These are phyloP conservation scores for Flueggea neowawraea DNA, from an alignment of 441 rosid genomes.

Conservation along the genomic window DNA sequence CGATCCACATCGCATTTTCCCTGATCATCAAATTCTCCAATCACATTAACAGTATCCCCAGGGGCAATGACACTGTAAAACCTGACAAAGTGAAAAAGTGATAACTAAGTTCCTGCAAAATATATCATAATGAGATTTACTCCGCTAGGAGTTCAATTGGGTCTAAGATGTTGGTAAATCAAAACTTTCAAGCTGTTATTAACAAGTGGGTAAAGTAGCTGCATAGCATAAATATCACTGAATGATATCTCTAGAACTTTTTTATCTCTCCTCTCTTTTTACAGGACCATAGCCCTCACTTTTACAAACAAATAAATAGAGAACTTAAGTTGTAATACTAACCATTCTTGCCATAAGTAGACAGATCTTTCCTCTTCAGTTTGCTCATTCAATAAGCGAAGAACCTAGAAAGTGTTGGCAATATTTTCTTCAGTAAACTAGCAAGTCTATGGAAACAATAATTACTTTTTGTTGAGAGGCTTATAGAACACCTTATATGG, in stretches of 20 bases:
- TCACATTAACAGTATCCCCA: constrained; percentile 92
- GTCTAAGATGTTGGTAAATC: too few species aligned
- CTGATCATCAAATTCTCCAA: constrained; percentile 78
- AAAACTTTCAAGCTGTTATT: too few species aligned
- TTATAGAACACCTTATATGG: constrained; percentile 67
- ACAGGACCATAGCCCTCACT: too few species aligned
- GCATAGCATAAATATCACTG: too few species aligned
- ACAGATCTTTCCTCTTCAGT: constrained; percentile 82
- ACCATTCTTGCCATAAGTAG: constrained; percentile 91
- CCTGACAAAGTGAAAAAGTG: constrained; percentile 41
- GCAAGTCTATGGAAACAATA: constrained; percentile 16
- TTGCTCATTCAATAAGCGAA: constrained; percentile 87
- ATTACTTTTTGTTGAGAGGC: constrained; percentile 8
- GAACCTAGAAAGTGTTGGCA: constrained; percentile 58
- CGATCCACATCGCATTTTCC: constrained; percentile 76
- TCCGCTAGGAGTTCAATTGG: too few species aligned
- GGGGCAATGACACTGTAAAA: constrained; percentile 80
- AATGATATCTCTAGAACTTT: too few species aligned
- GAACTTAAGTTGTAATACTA: background rate
- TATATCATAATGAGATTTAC: too few species aligned
- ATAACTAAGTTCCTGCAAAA: constrained; percentile 4
- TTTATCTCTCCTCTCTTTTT: too few species aligned
- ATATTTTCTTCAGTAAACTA: constrained; percentile 16
- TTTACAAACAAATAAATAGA: too few species aligned
- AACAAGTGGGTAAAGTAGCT: too few species aligned